Conservation (phyloP, 1,284 basidiomycete species). For the Pseudozyma tsukubaensis region DNA sequence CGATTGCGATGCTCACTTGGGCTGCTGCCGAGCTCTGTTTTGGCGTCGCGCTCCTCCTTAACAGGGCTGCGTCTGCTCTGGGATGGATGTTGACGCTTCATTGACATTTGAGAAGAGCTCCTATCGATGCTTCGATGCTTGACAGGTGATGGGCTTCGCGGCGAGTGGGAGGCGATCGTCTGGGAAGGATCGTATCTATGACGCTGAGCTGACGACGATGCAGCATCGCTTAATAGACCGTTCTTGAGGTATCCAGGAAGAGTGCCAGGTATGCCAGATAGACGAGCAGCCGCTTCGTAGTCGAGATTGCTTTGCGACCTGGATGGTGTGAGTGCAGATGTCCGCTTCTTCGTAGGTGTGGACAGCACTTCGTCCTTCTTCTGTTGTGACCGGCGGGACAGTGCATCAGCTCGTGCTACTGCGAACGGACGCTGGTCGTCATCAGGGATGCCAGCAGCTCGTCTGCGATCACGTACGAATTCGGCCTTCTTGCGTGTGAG, state of each 20-base stretch:
- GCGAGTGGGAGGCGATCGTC: not conserved
- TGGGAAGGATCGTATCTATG: constrained; percentile 2
- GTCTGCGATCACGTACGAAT: constrained; percentile 42
- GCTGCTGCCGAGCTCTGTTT: not conserved
- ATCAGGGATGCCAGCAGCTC: constrained; percentile 57
- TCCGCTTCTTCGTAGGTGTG: constrained; percentile 27
- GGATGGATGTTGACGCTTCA: constrained; percentile 9
- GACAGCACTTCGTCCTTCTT: constrained; percentile 11
- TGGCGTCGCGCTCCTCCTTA: not conserved
- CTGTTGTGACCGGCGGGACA: constrained; percentile 32
- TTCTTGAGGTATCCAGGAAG: constrained; percentile 43
- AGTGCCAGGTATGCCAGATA: constrained; percentile 42
- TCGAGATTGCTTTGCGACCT: constrained; percentile 20
- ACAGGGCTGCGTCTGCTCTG: not conserved
- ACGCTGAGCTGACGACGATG: not conserved
- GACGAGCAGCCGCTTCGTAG: constrained; percentile 27
- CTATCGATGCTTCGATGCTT: constrained; percentile 8
- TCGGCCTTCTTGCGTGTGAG: constrained; percentile 40
- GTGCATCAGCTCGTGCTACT: constrained; percentile 43
- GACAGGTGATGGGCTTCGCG: constrained; percentile 15
- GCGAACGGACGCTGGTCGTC: constrained; percentile 51
- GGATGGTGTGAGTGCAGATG: not conserved
- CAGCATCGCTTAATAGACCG: not conserved
- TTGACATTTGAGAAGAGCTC: constrained; percentile 14
- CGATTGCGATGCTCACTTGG: constrained; percentile 10